Conservation (phyloP, 2,329 filamentous ascomycete species). For the Pestalotiopsis fici region DNA sequence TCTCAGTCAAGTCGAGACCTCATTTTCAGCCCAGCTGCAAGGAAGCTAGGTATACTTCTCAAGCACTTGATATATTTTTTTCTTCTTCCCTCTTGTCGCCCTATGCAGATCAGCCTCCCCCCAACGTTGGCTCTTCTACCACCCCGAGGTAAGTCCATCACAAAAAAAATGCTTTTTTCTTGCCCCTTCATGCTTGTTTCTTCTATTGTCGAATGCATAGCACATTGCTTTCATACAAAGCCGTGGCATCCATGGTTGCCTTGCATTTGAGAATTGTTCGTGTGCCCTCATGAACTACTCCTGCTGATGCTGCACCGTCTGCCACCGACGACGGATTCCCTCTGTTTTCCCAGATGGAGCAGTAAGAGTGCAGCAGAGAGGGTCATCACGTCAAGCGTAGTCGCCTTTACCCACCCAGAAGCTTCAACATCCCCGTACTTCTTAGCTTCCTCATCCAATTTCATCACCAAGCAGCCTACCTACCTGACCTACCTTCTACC, state of each 20-base stretch:
- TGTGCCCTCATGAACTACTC: background rate
- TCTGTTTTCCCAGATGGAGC: background rate
- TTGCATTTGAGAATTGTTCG: background rate
- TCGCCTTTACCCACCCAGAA: conserved; percentile 7
- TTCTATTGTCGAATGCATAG: background rate
- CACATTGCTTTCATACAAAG: background rate
- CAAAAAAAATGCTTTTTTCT: background rate
- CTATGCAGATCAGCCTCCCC: background rate
- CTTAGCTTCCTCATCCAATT: conserved; percentile 4
- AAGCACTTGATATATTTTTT: background rate
- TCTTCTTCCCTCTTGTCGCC: background rate
- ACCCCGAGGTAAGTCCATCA: background rate
- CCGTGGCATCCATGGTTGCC: background rate
- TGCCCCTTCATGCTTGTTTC: background rate
- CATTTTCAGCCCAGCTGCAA: background rate
- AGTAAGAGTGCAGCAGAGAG: background rate
- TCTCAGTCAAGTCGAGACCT: background rate
- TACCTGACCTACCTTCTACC: background rate
- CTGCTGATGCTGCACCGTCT: background rate
- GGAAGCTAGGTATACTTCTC: background rate
- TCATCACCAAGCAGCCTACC: background rate
- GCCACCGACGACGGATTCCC: background rate
- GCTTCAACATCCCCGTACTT: conserved; percentile 6
- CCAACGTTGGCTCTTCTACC: background rate
- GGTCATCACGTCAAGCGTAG: conserved; percentile 9